Evolutionary conservation across 1,284 basidiomycete genomes (phyloP), one percentile per base, ranked within the genome.

Genomic region (Ceratobasidium sp.): DNA sequence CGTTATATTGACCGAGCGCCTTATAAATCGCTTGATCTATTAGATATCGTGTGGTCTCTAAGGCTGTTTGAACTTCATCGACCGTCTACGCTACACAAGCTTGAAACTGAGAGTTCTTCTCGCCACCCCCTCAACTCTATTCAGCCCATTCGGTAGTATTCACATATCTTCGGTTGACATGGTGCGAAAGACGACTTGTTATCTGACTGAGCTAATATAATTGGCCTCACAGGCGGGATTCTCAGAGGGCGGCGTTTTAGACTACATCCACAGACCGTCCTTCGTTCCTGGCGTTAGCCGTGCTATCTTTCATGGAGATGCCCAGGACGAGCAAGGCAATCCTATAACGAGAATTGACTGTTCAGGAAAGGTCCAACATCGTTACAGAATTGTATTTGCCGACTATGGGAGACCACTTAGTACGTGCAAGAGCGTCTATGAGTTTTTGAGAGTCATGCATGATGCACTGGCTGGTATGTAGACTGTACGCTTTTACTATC

Each of bases 381-480:
- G 39, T 42, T 23, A 64, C 39, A 42, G 12, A 28, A 18, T 64
- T n/a, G 3, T 64, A 39, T 64, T 42, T 40, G 63, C 63, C 18
- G 63, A 64, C 9, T 64, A 42, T 44, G 63, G 40, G 9, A 18
- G 33, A 46, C n/a, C 42, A 10, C 7, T 64, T 13, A 20, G 3
- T 20, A 46, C 33, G 7, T 64, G 63, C 44, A 20, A 12, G 10
- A 64, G 63, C 63, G 63, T 64, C 3, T 64, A 64, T 23, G n/a
- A 64, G 40, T 64, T 64, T 39, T 46, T 64, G 40, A 9, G 63
- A 39, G 63, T 64, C 42, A 64, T 64, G 15, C 42, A 64, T 23
- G 63, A 64, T 64, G 63, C 63, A 20, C n/a, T 64, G 63, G 23
- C 63, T 64, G 63, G 63, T 44, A 46, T n/a, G 63, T 64, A 46